Evolutionary conservation across 108 stramenopile genomes (phyloP), one percentile per base, ranked within the genome.

Genomic region (Fragilariopsis cylindrus): DNA sequence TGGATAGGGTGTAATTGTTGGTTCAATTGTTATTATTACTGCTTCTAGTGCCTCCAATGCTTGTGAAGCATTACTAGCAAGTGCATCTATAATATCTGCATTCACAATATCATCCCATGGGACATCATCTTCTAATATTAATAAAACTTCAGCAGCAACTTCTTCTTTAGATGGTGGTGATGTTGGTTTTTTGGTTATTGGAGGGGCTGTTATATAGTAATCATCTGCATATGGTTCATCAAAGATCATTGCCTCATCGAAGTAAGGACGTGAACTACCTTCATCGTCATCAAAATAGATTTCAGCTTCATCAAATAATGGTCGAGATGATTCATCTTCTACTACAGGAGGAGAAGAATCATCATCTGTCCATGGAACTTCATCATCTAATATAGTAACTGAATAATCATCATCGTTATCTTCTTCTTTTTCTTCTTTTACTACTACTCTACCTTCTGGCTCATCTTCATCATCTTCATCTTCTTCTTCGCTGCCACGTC

Each of bases 81-180:
- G 30, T 30, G 0, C 62, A 41, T 63, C 62, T 5, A 45, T 63
- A 15, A 40, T 43, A 5, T 63, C 62, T 3, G 21, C 40, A 11
- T 45, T 15, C 5, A n/a, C 62, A 12, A 63, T n/a, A 47, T 63
- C 62, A 40, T 63, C 62, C 62, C 62, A 63, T 0, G 62, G 62
- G 0, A 63, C 42, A 43, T 63, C 62, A 12, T 63, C 62, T 15
- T 41, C 62, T n/a, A 63, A n/a, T 3, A 63, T 40, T 16, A 63
- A 5, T 6, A 40, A 16, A n/a, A 40, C 40, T 42, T 63, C 43
- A 45, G 43, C 42, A 45, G 43, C 62, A 45, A 45, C 62, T 3
- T 7, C 42, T 45, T 63, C 62, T 0, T 7, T 8, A 0, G 7
- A 5, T 43, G 21, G 12, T 13, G 1, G 1, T 57, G 8, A 0